phyloP scores from a whole-genome alignment of 805 yeast species.

The Brettanomyces bruxellensis region DNA sequence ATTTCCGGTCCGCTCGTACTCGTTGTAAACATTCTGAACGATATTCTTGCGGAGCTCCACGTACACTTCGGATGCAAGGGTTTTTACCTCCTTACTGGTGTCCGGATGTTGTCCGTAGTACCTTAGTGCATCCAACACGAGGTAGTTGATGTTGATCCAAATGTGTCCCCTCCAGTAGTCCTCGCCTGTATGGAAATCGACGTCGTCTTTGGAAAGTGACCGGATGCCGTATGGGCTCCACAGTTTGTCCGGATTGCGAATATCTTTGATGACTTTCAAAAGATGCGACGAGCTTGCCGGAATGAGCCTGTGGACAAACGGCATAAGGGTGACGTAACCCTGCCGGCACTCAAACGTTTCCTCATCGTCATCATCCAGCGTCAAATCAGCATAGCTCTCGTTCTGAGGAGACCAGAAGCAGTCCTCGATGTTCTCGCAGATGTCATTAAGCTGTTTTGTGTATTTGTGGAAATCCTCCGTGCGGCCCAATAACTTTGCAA shows the following conservation, averaged over 20 bases:
- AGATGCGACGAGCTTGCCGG: slow-evolving; percentile 36
- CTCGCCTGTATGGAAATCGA: slow-evolving; percentile 65
- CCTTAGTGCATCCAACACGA: slow-evolving; percentile 61
- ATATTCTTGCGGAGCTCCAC: slow-evolving; percentile 52
- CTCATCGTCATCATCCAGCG: slow-evolving; percentile 68
- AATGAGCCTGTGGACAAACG: slow-evolving; percentile 67
- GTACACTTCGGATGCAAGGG: slow-evolving; percentile 43
- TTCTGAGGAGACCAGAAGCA: slow-evolving; percentile 73
- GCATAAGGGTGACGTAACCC: slow-evolving; percentile 83
- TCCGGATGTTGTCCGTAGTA: slow-evolving; percentile 38
- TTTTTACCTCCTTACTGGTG: slow-evolving; percentile 22
- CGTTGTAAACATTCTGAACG: slow-evolving; percentile 55
- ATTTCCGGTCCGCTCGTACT: slow-evolving; percentile 69
- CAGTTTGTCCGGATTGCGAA: slow-evolving; percentile 62
- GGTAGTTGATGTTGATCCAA: slow-evolving; percentile 87
- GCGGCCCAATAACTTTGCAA: slow-evolving; percentile 56
- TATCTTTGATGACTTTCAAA: slow-evolving; percentile 40
- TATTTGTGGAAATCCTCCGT: slow-evolving; percentile 52
- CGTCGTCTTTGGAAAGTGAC: slow-evolving; percentile 63
- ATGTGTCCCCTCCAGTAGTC: slow-evolving; percentile 95
- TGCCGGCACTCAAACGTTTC: slow-evolving; percentile 67
- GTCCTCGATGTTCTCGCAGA: slow-evolving; percentile 55
- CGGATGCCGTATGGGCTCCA: slow-evolving; percentile 78
- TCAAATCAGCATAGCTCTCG: slow-evolving; percentile 70
- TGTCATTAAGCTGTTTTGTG: slow-evolving; percentile 41